These are phyloP conservation scores for Cadophora sp. DNA, from an alignment of 2,329 filamentous ascomycete genomes.

Conservation along the genomic window DNA sequence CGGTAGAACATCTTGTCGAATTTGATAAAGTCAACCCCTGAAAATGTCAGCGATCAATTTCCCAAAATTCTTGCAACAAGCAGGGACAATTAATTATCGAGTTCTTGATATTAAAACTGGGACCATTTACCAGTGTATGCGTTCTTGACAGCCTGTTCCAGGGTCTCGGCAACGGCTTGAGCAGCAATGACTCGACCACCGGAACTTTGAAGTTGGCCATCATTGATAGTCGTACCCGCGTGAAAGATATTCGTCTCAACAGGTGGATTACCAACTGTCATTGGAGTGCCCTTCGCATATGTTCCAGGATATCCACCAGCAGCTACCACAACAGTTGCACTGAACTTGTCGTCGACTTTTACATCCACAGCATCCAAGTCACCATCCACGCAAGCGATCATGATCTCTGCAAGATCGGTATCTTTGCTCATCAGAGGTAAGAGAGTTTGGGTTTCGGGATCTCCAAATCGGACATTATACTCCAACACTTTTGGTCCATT, in stretches of 20 bases:
- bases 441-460: slow-evolving; percentile 89
- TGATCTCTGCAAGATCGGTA: slow-evolving; percentile 85
- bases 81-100: neutral
- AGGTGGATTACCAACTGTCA: slow-evolving; percentile 55
- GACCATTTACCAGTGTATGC: slow-evolving; percentile 73
- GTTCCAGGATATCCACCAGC: slow-evolving; percentile 88
- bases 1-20: slow-evolving; percentile 69
- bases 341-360: slow-evolving; percentile 72
- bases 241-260: slow-evolving; percentile 82
- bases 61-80: neutral
- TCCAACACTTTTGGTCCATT: slow-evolving; percentile 83
- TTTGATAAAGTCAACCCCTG: slow-evolving; percentile 65
- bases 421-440: slow-evolving; percentile 78
- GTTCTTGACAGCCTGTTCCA: slow-evolving; percentile 83
- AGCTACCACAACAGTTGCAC: slow-evolving; percentile 92
- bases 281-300: slow-evolving; percentile 80
- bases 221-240: slow-evolving; percentile 78
- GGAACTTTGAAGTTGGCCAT: slow-evolving; percentile 72
- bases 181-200: slow-evolving; percentile 94
- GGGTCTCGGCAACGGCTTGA: slow-evolving; percentile 77
- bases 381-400: slow-evolving; percentile 82
- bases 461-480: slow-evolving; percentile 93
- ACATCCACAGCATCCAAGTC: slow-evolving; percentile 74
- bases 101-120: too few species aligned
- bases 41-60: slow-evolving; percentile 2